Conservation (phyloP, 495 filamentous ascomycete genomes). For the Lindgomyces ingoldianus region DNA sequence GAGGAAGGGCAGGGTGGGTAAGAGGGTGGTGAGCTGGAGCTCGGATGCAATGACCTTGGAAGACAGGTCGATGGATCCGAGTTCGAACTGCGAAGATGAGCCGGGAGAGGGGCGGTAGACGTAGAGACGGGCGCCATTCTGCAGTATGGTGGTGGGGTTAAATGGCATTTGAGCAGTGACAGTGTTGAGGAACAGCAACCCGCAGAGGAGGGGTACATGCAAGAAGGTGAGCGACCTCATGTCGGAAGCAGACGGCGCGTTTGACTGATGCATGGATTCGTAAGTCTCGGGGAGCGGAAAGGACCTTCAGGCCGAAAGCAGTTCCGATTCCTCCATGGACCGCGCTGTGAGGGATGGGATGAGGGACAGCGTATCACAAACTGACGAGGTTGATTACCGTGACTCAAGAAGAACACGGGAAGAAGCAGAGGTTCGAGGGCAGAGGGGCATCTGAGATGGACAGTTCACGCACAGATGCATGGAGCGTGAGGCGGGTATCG, state of each 20-base stretch:
- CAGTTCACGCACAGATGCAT: conserved; percentile 25
- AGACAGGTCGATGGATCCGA: conserved; percentile 67
- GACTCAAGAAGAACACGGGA: not conserved
- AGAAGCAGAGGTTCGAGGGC: too few relatives aligned
- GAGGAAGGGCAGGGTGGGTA: conserved; percentile 67
- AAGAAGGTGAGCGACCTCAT: conserved; percentile 8
- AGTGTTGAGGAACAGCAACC: conserved; percentile 13
- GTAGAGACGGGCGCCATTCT: conserved; percentile 57
- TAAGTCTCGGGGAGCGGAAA: not conserved
- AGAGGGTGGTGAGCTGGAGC: conserved; percentile 58
- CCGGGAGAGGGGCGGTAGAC: conserved; percentile 56
- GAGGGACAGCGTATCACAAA: conserved; percentile 21
- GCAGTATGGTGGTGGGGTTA: conserved; percentile 66
- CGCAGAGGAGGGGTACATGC: conserved; percentile 17
- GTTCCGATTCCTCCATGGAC: conserved; percentile 21
- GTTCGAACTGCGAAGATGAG: conserved; percentile 48
- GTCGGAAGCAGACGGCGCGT: conserved; percentile 1
- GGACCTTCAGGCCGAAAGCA: conserved; percentile 18
- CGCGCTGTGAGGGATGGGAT: not conserved
- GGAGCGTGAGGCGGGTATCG: not conserved
- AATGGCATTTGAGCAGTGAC: conserved; percentile 60
- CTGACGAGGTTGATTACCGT: not conserved
- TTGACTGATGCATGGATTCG: conserved; percentile 7
- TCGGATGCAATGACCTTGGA: conserved; percentile 54
- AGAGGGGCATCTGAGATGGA: conserved; percentile 24